Evolutionary conservation across 169 alveolate species (phyloP), one percentile per base, ranked within the genome.

Genomic region (Cytauxzoon felis): DNA sequence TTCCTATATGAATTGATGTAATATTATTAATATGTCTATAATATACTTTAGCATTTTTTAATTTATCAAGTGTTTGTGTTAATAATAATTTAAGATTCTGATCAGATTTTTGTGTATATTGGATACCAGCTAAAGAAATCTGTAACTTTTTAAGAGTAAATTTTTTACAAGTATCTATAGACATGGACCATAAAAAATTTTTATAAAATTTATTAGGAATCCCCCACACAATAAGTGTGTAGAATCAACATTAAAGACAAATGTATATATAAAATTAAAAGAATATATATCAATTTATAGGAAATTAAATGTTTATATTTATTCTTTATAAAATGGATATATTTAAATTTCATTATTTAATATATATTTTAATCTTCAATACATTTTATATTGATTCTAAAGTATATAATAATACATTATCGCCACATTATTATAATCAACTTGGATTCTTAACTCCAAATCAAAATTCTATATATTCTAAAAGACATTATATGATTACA

Each of bases 41-140:
- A 11, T 68, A 5, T 66, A 66, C 78, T 59, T 66, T 47, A 9
- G 78, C 78, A 11, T 66, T 49, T 1, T 54, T 66, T 21, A 66
- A n/a, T n/a, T 68, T n/a, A 21, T 66, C 56, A 41, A 54, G 64
- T 19, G 78, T 68, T 60, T 66, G 36, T n/a, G 56, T 27, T 6
- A 66, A 48, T 29, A 61, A 60, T 26, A 53, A 32, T 40, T 66
- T 66, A 30, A 66, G 78, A 50, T 54, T 56, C 29, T 60, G 38
- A 47, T 66, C 78, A 16, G 78, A 66, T 0, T 45, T 66, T 54
- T 54, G 70, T 32, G 70, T 54, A 51, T 66, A 66, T 68, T 41
- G 53, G 36, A 66, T 43, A 33, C 56, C 78, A n/a, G 27, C 78
- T 2, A 16, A 68, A 60, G 48, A 40, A 26, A 66, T 47, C 69